Conservation (phyloP, 164 flowering plant species). For the Stephania cephalantha region DNA sequence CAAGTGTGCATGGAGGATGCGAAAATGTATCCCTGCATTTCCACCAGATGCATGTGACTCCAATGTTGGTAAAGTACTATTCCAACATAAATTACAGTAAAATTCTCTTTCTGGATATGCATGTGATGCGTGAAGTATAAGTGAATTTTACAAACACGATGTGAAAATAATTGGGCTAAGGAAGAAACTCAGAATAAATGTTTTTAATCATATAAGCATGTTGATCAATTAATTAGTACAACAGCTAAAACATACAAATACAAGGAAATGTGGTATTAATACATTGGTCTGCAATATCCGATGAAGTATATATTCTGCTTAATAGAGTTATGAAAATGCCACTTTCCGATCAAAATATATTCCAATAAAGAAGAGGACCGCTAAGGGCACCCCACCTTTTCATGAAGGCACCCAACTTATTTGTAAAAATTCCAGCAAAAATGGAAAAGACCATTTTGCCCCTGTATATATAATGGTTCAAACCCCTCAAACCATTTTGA, state of each 20-base stretch:
- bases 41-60: conserved; percentile 8
- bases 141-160: background rate
- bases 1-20: conserved; percentile 86
- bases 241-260: background rate
- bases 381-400: too few relatives aligned
- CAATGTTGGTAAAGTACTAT: background rate
- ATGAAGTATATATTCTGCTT: background rate
- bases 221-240: background rate
- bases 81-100: background rate
- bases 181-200: background rate
- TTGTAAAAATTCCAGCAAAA: too few relatives aligned
- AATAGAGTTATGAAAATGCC: background rate
- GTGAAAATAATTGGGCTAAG: background rate
- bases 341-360: background rate
- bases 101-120: background rate
- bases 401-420: too few relatives aligned
- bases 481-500: too few relatives aligned
- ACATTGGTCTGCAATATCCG: background rate
- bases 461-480: too few relatives aligned
- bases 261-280: background rate
- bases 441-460: too few relatives aligned
- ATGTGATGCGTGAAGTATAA: background rate
- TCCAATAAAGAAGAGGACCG: too few relatives aligned
- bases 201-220: background rate
- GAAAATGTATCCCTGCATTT: conserved; percentile 87